Conservation (phyloP, 768 basidiomycete genomes). For the Imleria badia region DNA sequence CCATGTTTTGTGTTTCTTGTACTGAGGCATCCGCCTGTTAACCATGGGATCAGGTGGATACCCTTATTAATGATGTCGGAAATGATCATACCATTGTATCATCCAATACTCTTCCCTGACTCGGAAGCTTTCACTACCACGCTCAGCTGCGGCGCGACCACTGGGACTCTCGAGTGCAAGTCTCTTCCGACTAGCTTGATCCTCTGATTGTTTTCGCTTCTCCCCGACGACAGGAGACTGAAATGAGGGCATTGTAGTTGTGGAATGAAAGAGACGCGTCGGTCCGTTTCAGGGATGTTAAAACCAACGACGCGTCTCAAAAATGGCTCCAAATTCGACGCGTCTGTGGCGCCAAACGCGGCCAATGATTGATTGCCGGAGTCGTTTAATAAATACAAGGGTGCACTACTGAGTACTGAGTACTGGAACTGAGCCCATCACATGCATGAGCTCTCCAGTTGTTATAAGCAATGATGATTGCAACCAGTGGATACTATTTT, state of each 20-base stretch:
- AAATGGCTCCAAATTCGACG: conserved; percentile 12
- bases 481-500: neutral
- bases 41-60: neutral
- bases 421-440: no score
- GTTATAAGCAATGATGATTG: neutral
- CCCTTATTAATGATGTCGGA: neutral
- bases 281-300: neutral
- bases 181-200: conserved; percentile 29
- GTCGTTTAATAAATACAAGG: no score
- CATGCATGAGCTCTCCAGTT: neutral
- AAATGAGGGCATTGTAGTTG: conserved; percentile 20
- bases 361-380: conserved; percentile 17
- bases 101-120: conserved; percentile 62
- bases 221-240: conserved; percentile 22
- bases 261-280: neutral
- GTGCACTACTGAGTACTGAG: no score
- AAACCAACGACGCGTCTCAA: conserved; percentile 3
- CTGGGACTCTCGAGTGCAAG: conserved; percentile 24
- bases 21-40: conserved; percentile 63
- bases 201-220: conserved; percentile 30
- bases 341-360: conserved; percentile 23
- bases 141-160: conserved; percentile 3
- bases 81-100: conserved; percentile 63
- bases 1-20: conserved; percentile 89
- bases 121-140: conserved; percentile 13